A percentile compares a stretch with the other conserved stretches of the same genome.
Evolutionary conservation across 140 eudicot species (phyloP).

Genomic region (Bidens hawaiensis): DNA sequence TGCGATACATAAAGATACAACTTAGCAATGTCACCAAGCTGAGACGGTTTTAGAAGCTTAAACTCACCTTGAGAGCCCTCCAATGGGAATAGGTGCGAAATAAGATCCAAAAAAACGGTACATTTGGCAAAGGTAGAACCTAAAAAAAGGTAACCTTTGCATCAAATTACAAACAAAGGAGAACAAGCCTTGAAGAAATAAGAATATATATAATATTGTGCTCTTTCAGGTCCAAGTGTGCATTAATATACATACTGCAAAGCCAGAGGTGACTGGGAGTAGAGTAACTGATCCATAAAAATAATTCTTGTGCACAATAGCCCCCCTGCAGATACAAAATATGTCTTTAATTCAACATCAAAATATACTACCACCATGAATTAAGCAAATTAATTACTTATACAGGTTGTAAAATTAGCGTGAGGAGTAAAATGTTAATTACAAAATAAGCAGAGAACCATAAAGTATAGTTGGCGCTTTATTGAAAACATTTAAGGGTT

Average conservation of each 20-base stretch:
- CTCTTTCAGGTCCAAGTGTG: not conserved
- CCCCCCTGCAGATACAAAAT: slow-evolving; percentile 56
- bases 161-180: not conserved
- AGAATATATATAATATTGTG: not conserved
- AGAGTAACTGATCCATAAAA: slow-evolving; percentile 79
- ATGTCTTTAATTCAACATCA: not conserved
- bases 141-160: slow-evolving; percentile 11
- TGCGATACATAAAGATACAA: no score
- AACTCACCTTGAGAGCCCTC: slow-evolving; percentile 84
- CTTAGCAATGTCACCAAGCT: no score
- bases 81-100: slow-evolving; percentile 90
- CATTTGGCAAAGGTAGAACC: slow-evolving; percentile 94
- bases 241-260: slow-evolving; percentile 51
- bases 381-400: not conserved
- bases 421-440: no score
- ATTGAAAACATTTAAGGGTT: no score
- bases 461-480: no score
- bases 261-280: slow-evolving; percentile 76
- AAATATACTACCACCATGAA: not conserved
- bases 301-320: slow-evolving; percentile 78
- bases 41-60: slow-evolving; percentile 8
- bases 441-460: not conserved
- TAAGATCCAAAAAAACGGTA: slow-evolving; percentile 92
- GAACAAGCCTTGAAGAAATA: not conserved
- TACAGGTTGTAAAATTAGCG: no score